A percentile compares a stretch with the other conserved stretches of the same genome.
These are phyloP conservation scores for Hypoxylon lienhwacheense DNA, from an alignment of 495 filamentous ascomycete genomes.

Conservation along the genomic window DNA sequence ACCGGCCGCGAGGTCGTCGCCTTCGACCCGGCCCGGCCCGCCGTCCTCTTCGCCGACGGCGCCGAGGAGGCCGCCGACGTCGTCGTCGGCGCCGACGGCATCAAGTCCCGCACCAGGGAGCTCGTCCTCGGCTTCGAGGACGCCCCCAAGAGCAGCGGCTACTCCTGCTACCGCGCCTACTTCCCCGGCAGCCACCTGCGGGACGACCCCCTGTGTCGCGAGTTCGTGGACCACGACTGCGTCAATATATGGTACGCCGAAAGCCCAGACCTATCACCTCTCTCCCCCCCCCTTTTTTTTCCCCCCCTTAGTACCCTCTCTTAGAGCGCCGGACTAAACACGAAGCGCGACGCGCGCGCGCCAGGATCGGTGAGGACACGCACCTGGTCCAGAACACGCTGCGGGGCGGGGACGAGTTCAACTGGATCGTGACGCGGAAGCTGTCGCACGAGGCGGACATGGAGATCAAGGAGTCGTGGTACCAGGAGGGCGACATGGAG, in stretches of 20 bases:
- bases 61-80: conserved; percentile 37
- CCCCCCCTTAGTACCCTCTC: too few species aligned
- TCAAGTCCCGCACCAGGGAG: conserved; percentile 50
- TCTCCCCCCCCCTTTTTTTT: background rate
- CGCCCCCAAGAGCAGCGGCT: conserved; percentile 51
- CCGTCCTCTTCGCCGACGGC: conserved; percentile 46
- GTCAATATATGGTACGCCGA: conserved; percentile 52
- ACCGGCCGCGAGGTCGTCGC: conserved; percentile 52
- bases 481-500: conserved; percentile 52
- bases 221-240: conserved; percentile 52
- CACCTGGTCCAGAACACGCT: conserved; percentile 55
- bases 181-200: conserved; percentile 48
- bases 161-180: conserved; percentile 54
- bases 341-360: too few species aligned
- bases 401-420: conserved; percentile 53
- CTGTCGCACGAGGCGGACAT: conserved; percentile 47
- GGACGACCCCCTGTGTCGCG: conserved; percentile 48
- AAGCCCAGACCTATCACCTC: background rate
- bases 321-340: too few species aligned
- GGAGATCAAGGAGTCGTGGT: conserved; percentile 55
- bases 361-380: conserved; percentile 52
- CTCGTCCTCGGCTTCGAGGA: conserved; percentile 51
- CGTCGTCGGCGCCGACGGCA: conserved; percentile 47
- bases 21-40: conserved; percentile 50
- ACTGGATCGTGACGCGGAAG: conserved; percentile 55